Conservation (phyloP, 441 rosid genomes). For the Melastoma candidum region DNA sequence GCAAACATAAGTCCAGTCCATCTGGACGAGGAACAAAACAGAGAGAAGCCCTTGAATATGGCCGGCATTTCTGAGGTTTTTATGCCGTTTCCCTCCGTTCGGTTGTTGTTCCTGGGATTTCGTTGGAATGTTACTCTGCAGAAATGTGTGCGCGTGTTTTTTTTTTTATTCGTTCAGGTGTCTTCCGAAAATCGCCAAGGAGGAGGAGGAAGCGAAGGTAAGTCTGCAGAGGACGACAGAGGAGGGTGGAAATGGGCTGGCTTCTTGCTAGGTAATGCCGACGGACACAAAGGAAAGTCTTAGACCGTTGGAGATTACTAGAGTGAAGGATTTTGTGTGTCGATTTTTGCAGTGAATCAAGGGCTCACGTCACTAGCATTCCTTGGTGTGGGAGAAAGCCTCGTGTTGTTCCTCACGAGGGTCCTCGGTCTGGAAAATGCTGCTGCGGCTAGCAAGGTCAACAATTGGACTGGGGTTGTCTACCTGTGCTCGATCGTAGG, state of each 20-base stretch:
- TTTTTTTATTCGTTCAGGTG: no score
- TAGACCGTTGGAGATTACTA: background rate
- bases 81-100: no score
- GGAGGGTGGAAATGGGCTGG: slow-evolving; percentile 10
- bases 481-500: slow-evolving; percentile 9
- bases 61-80: no score
- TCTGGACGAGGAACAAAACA: no score
- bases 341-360: slow-evolving; percentile 10
- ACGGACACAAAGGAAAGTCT: background rate
- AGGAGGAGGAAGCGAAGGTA: no score
- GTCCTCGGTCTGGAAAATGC: slow-evolving; percentile 6
- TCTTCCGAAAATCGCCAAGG: no score
- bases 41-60: no score
- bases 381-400: slow-evolving; percentile 11
- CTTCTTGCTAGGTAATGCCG: slow-evolving; percentile 7
- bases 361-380: slow-evolving; percentile 10
- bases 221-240: background rate
- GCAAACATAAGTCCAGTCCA: no score
- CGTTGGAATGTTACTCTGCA: no score
- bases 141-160: no score
- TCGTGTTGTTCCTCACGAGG: slow-evolving; percentile 10
- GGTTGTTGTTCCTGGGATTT: no score
- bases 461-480: slow-evolving; percentile 1
- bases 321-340: background rate
- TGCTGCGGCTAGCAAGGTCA: slow-evolving; percentile 7